These are phyloP conservation scores for Triticum timopheevii DNA, from an alignment of 176 grass and related monocot genomes.

Conservation along the genomic window DNA sequence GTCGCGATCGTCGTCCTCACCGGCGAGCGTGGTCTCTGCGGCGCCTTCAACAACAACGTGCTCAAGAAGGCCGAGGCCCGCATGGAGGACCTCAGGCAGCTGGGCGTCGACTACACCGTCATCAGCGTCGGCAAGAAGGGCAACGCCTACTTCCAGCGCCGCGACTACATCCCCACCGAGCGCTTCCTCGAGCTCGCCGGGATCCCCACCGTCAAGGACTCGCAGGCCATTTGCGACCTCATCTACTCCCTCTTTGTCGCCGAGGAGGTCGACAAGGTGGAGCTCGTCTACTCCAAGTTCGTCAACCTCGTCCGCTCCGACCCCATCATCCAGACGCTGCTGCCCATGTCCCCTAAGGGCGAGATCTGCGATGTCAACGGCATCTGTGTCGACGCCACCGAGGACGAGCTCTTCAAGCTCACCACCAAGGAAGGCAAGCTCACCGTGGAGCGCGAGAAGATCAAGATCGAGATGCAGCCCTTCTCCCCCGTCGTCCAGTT, in stretches of 20 bases:
- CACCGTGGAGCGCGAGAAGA: conserved; percentile 76
- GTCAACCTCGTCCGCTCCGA: conserved; percentile 70
- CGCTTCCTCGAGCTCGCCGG: conserved; percentile 50
- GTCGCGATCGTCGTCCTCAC: conserved; percentile 80
- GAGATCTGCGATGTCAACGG: conserved; percentile 89
- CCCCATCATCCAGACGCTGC: conserved; percentile 86
- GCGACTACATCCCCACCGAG: conserved; percentile 65
- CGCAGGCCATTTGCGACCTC: conserved; percentile 79
- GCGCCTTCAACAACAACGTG: conserved; percentile 88
- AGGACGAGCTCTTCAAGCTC: conserved; percentile 90
- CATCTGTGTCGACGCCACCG: conserved; percentile 65
- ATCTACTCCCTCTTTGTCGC: conserved; percentile 87
- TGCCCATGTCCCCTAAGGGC: conserved; percentile 86
- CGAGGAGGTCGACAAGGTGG: conserved; percentile 92
- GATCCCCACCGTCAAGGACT: conserved; percentile 79
- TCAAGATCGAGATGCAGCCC: conserved; percentile 56
- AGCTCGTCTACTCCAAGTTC: conserved; percentile 94
- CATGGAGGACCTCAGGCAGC: conserved; percentile 52
- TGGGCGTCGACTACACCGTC: conserved; percentile 65
- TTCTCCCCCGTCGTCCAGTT: conserved; percentile 85
- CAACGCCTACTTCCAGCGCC: conserved; percentile 64
- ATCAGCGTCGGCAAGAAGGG: conserved; percentile 90
- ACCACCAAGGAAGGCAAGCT: conserved; percentile 90
- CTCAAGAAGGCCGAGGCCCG: conserved; percentile 80
- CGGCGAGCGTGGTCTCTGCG: conserved; percentile 82